phyloP scores from a whole-genome alignment of 441 rosid genomes.

The Populus tomentosa region DNA sequence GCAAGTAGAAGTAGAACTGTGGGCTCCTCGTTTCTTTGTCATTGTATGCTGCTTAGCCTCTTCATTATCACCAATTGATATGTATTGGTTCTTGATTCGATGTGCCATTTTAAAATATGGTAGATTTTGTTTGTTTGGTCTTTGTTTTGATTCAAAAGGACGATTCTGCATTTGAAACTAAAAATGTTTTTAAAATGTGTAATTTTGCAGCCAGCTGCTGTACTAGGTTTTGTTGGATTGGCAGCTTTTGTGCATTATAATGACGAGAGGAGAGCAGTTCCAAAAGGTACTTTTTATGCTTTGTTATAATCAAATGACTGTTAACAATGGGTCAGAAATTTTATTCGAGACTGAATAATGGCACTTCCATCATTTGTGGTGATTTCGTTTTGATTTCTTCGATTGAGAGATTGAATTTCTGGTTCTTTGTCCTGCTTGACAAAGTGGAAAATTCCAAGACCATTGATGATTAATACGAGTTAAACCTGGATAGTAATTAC shows the following conservation, averaged over 20 bases:
- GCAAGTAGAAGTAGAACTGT: constrained; percentile 23
- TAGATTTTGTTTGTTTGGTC: neutral
- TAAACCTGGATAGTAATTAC: neutral
- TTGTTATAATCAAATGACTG: neutral
- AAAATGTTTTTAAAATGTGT: neutral
- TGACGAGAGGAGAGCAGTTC: constrained; percentile 68
- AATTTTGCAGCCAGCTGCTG: constrained; percentile 51
- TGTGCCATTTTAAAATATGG: neutral
- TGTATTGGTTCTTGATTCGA: constrained; percentile 5
- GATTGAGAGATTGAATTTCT: neutral
- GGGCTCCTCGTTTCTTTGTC: constrained; percentile 36
- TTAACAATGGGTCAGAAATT: neutral
- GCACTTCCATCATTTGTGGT: neutral
- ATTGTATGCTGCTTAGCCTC: constrained; percentile 41
- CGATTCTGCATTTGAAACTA: neutral
- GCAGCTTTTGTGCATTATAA: constrained; percentile 52
- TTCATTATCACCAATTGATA: constrained; percentile 11
- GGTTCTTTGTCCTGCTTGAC: neutral
- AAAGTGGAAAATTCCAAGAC: neutral
- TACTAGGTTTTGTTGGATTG: constrained; percentile 58
- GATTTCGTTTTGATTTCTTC: neutral
- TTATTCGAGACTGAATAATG: neutral
- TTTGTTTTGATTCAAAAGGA: neutral
- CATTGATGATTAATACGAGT: neutral
- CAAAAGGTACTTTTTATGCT: constrained; percentile 42